Evolutionary conservation across 257 asterid species (phyloP).

Genomic region (Salvia rosmarinus): DNA sequence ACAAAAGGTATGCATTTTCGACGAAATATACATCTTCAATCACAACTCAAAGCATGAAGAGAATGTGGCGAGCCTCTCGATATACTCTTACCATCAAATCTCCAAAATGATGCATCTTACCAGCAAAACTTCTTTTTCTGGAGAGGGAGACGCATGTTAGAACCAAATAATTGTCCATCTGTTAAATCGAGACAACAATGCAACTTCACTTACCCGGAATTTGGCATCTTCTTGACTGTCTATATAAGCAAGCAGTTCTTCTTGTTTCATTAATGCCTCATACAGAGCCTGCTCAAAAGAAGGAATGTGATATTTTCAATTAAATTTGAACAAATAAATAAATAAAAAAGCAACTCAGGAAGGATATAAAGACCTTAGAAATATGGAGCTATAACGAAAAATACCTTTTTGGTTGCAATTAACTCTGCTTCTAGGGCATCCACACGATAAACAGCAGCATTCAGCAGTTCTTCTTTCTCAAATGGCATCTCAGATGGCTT

Average conservation of each 20-base stretch:
- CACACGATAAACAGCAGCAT: conserved; percentile 96
- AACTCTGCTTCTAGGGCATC: conserved; percentile 98
- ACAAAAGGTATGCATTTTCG: conserved; percentile 8
- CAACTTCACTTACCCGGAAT: conserved; percentile 55
- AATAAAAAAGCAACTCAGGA: neutral
- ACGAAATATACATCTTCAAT: conserved; percentile 36
- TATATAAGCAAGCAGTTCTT: conserved; percentile 89
- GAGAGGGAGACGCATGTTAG: conserved; percentile 16
- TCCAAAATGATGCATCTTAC: conserved; percentile 40
- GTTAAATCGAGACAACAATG: neutral
- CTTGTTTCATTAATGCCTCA: conserved; percentile 96
- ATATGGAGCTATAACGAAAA: neutral
- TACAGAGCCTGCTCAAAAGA: conserved; percentile 71
- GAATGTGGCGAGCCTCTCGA: conserved; percentile 13
- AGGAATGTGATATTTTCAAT: neutral
- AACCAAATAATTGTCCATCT: neutral
- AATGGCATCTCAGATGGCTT: conserved; percentile 95
- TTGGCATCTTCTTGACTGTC: conserved; percentile 86
- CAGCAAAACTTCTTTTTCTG: conserved; percentile 91
- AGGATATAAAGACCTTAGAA: neutral
- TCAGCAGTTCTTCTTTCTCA: conserved; percentile 87
- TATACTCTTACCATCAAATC: conserved; percentile 27
- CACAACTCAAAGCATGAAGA: conserved; percentile 25
- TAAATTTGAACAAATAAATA: neutral
- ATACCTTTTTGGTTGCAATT: conserved; percentile 95